phyloP scores from a whole-genome alignment of 441 rosid genomes.

The Gossypium davidsonii region DNA sequence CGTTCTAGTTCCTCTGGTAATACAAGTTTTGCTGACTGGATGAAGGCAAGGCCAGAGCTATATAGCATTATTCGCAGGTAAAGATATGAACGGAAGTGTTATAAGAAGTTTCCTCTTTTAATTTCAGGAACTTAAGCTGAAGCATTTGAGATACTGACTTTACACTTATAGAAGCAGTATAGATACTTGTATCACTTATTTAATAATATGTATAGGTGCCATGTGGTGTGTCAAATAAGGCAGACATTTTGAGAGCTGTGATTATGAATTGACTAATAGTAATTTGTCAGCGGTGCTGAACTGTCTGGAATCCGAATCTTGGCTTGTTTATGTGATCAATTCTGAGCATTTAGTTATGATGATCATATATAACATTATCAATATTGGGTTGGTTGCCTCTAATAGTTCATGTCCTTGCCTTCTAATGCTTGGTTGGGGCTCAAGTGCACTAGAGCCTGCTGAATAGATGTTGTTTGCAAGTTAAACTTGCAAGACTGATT shows the following conservation, averaged over 20 bases:
- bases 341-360: background rate
- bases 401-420: constrained; percentile 15
- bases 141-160: background rate
- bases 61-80: constrained; percentile 98
- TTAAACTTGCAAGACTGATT: constrained; percentile 5
- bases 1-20: constrained; percentile 68
- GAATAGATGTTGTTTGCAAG: constrained; percentile 1
- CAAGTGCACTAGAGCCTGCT: background rate
- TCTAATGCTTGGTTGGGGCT: background rate
- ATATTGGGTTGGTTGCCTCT: background rate
- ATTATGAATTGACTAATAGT: constrained; percentile 1
- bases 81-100: constrained; percentile 15
- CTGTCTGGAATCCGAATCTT: background rate
- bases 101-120: background rate
- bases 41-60: constrained; percentile 98
- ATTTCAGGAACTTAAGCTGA: background rate
- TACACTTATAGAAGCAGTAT: background rate
- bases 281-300: background rate
- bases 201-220: background rate
- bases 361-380: background rate
- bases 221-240: background rate
- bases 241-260: background rate
- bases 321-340: constrained; percentile 3
- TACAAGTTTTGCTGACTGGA: constrained; percentile 97
- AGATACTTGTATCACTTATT: background rate